Conservation (phyloP, 768 basidiomycete genomes). For the Crassisporium funariophilum region DNA sequence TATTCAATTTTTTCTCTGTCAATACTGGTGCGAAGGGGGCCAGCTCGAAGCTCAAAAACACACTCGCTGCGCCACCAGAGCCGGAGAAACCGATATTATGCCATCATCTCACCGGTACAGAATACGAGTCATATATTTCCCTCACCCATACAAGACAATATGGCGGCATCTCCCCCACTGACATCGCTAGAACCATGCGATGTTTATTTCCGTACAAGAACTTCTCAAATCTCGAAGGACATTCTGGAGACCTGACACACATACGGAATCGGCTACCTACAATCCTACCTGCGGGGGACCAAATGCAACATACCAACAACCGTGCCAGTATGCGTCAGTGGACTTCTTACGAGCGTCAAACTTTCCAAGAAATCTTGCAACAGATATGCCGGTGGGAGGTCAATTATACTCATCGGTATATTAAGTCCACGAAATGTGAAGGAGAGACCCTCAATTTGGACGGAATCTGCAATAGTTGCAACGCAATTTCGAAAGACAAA, state of each 20-base stretch:
- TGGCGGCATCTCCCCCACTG: constrained; percentile 2
- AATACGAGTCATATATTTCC: constrained; percentile 4
- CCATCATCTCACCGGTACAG: neutral
- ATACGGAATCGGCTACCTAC: neutral
- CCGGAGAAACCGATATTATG: neutral
- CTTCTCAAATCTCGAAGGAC: neutral
- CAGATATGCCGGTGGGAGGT: neutral
- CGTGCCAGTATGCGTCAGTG: neutral
- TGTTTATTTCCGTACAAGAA: neutral
- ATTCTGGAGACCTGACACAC: neutral
- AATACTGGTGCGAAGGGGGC: too few species aligned
- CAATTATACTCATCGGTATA: neutral
- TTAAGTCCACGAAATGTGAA: neutral
- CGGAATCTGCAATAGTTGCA: neutral
- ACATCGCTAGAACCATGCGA: neutral
- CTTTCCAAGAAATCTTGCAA: neutral
- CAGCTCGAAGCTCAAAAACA: neutral
- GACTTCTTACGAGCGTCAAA: neutral
- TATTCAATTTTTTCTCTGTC: too few species aligned
- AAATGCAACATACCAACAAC: neutral
- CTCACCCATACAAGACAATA: neutral
- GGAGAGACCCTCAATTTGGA: neutral
- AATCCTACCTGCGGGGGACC: neutral
- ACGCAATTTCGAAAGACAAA: neutral
- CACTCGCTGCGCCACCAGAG: neutral